These are phyloP conservation scores for Eucalyptus grandis DNA, from an alignment of 345 rosid genomes.

Conservation along the genomic window DNA sequence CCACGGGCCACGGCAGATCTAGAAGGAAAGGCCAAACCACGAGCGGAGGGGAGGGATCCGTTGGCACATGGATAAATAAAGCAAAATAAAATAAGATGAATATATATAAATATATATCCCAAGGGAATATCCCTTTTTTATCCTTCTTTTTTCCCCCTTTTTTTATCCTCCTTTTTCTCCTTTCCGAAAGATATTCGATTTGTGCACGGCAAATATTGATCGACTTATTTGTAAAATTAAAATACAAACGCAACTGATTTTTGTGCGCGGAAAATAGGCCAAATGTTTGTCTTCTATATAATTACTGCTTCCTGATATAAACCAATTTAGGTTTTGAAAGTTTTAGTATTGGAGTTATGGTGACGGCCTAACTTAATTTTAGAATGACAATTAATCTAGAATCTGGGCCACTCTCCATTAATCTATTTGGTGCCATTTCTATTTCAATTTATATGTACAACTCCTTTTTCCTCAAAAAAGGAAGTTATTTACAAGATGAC, in stretches of 20 bases:
- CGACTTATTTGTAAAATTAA: neutral
- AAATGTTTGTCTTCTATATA: neutral
- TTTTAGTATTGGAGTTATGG: neutral
- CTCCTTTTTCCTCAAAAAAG: neutral
- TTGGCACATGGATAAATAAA: neutral
- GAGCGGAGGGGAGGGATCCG: neutral
- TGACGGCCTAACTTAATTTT: neutral
- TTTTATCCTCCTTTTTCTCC: neutral
- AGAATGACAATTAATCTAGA: neutral
- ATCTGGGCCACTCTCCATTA: neutral
- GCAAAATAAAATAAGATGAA: neutral
- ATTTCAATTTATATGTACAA: neutral
- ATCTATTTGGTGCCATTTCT: neutral
- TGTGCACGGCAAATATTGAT: neutral
- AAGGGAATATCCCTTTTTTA: neutral
- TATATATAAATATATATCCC: neutral
- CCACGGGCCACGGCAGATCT: neutral
- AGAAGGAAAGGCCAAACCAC: accelerated
- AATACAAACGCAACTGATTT: neutral
- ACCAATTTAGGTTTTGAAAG: neutral
- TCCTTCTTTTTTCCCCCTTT: neutral
- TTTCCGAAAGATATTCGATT: neutral
- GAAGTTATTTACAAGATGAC: neutral
- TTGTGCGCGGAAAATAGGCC: neutral
- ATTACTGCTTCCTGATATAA: neutral